Evolutionary conservation across 1,284 basidiomycete genomes (phyloP), one percentile per base, ranked within the genome.

Genomic region (Athelia sp.): DNA sequence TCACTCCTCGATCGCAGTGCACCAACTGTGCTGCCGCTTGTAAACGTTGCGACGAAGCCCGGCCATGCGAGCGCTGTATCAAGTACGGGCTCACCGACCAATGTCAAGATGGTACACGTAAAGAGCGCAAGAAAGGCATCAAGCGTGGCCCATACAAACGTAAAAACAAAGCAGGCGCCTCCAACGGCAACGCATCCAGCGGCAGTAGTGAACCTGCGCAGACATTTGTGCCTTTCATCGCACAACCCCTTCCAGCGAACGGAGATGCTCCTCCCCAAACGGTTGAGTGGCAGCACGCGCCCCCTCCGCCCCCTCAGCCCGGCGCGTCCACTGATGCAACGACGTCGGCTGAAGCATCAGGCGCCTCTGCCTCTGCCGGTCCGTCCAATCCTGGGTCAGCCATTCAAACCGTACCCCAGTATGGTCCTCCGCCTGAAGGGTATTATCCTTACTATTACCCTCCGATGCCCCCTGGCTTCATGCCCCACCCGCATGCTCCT

Each of bases 141-240:
- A 93, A 93, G 65, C 82, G 90, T 29, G 90, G 90, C 0, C 90
- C 90, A 0, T 93, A 93, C 70, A 89, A 90, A 57, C 82, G 85
- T 55, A 88, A 88, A 69, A 75, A 73, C 57, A 83, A 84, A 58
- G 54, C 60, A 4, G 47, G 59, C 43, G 43, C 8, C 11, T n/a
- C n/a, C n/a, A 10, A 21, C 23, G 6, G 6, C 26, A 29, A 29
- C 26, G 26, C 26, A 29, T 29, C 26, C 26, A 29, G 26, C 13
- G 26, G 26, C 13, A 29, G 26, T 29, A 22, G 43, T 10, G 36
- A 40, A 40, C 24, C 36, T 40, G 36, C 36, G 10, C 36, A 6
- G 15, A 10, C 24, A 22, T 44, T 26, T 23, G 21, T 4, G 11
- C 23, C 21, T 44, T 44, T 44, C 43, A 9, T 22, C 4, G 6